phyloP scores from a whole-genome alignment of 768 basidiomycete species.

The Clitopilus hobsonii region DNA sequence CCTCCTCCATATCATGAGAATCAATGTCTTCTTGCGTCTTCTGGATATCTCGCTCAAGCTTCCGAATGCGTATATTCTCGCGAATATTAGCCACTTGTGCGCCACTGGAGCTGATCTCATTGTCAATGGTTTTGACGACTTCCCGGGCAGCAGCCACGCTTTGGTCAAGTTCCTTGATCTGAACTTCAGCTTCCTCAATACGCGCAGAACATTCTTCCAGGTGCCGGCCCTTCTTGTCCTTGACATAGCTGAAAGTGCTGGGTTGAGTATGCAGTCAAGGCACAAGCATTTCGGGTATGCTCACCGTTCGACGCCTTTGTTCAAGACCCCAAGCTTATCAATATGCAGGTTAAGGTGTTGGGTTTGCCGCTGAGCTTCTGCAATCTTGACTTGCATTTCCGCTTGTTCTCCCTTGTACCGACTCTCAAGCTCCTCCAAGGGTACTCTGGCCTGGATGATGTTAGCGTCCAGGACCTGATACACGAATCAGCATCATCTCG shows the following conservation, averaged over 20 bases:
- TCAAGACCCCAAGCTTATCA: slow-evolving; percentile 58
- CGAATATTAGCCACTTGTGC: slow-evolving; percentile 66
- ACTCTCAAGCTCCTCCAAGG: slow-evolving; percentile 59
- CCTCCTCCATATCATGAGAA: slow-evolving; percentile 76
- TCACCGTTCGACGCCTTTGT: slow-evolving; percentile 64
- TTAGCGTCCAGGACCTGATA: slow-evolving; percentile 59
- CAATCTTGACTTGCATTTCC: slow-evolving; percentile 43
- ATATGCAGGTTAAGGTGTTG: slow-evolving; percentile 65
- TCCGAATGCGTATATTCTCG: slow-evolving; percentile 79
- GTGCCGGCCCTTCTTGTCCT: slow-evolving; percentile 56
- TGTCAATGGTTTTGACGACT: slow-evolving; percentile 57
- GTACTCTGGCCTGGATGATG: slow-evolving; percentile 56
- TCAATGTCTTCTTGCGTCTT: slow-evolving; percentile 69
- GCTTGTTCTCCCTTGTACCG: slow-evolving; percentile 45
- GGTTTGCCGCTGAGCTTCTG: slow-evolving; percentile 46
- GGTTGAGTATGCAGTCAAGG: too few relatives aligned
- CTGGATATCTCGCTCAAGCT: slow-evolving; percentile 60
- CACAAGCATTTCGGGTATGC: too few relatives aligned
- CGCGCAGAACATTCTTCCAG: slow-evolving; percentile 55
- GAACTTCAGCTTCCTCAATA: slow-evolving; percentile 39
- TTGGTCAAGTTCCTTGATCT: slow-evolving; percentile 29
- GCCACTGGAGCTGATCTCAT: slow-evolving; percentile 75
- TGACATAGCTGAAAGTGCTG: slow-evolving; percentile 81
- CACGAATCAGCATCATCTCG: background rate
- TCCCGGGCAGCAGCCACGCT: slow-evolving; percentile 35